Base-by-base conservation (phyloP, 75 land plant species). In the Sequoiadendron giganteum region DNA sequence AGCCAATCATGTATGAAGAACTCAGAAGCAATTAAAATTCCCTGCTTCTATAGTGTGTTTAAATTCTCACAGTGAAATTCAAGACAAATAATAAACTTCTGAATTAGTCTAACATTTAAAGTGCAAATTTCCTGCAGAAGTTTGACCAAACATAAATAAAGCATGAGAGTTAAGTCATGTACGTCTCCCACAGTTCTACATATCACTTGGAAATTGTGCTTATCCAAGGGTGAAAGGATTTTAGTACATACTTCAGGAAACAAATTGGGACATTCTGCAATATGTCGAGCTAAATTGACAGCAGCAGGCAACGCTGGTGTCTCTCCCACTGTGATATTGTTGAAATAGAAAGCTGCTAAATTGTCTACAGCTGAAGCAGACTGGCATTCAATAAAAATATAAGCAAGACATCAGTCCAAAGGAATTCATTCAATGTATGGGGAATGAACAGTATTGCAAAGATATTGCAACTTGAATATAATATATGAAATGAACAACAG, bases 341-440 rank as follows among this genome's bases (percentile, higher is more conserved):
- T 96, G 94, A 97, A 97, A 85, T 97, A 97, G 90, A 87, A 97
- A 55, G 94, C 92, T 83, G 99, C 98, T 89, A 97, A 87, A 85
- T 92, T 92, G 85, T 97, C 99, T 78, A 97, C 94, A 48, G 99
- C 95, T 65, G 95, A 92, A 14, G 99, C 98, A 91, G 97, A 96
- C 99, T 97, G 94, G 0, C 68, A 92, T 18, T 32, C 83, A 80
- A 88, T 9, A 36, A 34, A 32, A 88, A 87, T 9, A 43, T 73
- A 78, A 48, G 10, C 76, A 55, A 77, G 40, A 21, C 58, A 77
- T 36, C 52, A 30, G 52, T 80, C 15, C n/a, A 36, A 3, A 55
- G 38, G 3, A 86, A 38, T 54, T 39, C 85, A 84, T 88, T 49
- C 32, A 73, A 40, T 82, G 43, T 77, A 58, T 52, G 61, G 13